phyloP scores from a whole-genome alignment of 306 rosid genomes.

The Vicia sativa region DNA sequence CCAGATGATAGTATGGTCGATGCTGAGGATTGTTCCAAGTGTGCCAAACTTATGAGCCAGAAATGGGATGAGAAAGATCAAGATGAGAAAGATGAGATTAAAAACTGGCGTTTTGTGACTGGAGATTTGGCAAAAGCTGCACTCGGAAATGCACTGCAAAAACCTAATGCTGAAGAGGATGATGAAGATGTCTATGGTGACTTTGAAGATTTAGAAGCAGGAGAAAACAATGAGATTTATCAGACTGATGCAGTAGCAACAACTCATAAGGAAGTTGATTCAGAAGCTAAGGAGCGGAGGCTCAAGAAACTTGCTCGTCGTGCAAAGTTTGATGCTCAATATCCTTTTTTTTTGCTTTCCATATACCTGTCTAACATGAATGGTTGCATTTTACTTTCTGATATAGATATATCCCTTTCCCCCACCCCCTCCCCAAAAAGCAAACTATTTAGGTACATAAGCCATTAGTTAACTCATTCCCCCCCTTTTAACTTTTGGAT shows the following conservation, averaged over 20 bases:
- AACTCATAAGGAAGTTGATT: slow-evolving; percentile 48
- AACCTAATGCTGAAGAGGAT: slow-evolving; percentile 50
- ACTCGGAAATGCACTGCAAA: slow-evolving; percentile 54
- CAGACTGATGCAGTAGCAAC: slow-evolving; percentile 40
- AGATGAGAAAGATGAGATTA: slow-evolving; percentile 62
- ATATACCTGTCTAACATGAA: neutral
- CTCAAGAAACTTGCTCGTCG: slow-evolving; percentile 83
- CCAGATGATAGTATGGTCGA: slow-evolving; percentile 52
- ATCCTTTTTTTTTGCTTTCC: slow-evolving; percentile 59
- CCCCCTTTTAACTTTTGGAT: neutral
- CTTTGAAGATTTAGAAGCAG: slow-evolving; percentile 94
- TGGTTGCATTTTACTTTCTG: slow-evolving; percentile 7
- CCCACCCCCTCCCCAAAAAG: neutral
- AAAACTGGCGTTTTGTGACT: slow-evolving; percentile 81
- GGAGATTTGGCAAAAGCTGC: slow-evolving; percentile 93
- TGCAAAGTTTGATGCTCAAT: slow-evolving; percentile 84
- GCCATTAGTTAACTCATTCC: neutral
- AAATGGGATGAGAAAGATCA: slow-evolving; percentile 58
- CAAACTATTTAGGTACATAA: neutral
- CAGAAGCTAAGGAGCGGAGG: slow-evolving; percentile 66
- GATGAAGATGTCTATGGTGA: slow-evolving; percentile 66
- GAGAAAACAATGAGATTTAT: slow-evolving; percentile 51
- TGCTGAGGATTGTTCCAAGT: slow-evolving; percentile 82
- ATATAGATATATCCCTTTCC: neutral
- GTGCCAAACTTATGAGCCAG: slow-evolving; percentile 44